Conservation (phyloP, 345 rosid species). For the Carallia brachiata region DNA sequence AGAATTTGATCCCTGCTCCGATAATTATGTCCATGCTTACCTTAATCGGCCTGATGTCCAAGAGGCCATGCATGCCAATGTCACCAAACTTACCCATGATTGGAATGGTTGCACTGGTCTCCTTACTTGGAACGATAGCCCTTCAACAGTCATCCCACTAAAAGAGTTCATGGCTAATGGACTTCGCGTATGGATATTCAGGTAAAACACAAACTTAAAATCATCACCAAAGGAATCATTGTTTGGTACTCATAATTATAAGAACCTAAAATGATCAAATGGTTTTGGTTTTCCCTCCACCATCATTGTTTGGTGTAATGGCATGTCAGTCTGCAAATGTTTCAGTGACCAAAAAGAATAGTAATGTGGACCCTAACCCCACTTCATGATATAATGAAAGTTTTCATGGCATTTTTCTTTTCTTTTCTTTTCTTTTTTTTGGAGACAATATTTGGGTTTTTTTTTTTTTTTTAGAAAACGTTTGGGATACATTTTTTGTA, state of each 20-base stretch:
- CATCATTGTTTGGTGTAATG: too few relatives aligned
- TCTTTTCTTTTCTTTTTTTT: too few relatives aligned
- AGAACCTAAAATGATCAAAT: too few relatives aligned
- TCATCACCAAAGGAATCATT: background rate
- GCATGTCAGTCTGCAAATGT: too few relatives aligned
- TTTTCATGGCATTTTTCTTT: too few relatives aligned
- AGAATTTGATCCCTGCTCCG: constrained; percentile 69
- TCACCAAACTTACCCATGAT: constrained; percentile 56
- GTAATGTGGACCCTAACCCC: too few relatives aligned
- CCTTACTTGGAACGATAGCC: constrained; percentile 64
- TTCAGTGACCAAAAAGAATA: too few relatives aligned
- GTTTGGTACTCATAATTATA: too few relatives aligned
- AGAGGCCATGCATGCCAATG: constrained; percentile 77
- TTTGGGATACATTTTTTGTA: too few relatives aligned
- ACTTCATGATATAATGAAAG: too few relatives aligned
- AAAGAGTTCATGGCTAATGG: constrained; percentile 50
- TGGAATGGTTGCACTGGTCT: constrained; percentile 78
- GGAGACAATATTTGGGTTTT: background rate
- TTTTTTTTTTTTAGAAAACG: background rate
- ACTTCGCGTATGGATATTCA: constrained; percentile 71
- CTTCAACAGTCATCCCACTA: constrained; percentile 67
- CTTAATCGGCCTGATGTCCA: constrained; percentile 74
- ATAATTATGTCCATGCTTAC: constrained; percentile 58
- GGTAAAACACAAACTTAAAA: constrained; percentile 26
- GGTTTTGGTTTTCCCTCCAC: too few relatives aligned